Evolutionary conservation across 352 stramenopile genomes (phyloP).

Genomic region (Globisporangium ultimum): DNA sequence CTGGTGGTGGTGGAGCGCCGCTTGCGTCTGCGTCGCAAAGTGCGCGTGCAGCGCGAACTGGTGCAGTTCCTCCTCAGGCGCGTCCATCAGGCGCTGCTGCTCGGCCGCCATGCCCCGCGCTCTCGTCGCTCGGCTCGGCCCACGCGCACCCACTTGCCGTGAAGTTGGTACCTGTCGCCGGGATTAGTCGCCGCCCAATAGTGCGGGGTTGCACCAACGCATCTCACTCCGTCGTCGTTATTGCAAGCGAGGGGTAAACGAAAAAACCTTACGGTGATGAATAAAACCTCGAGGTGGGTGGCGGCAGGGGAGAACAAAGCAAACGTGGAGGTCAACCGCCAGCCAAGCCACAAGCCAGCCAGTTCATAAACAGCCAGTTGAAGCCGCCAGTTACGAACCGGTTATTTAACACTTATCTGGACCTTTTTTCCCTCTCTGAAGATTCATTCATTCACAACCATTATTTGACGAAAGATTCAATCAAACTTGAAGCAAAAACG

Average conservation of each 20-base stretch:
- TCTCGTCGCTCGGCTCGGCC: too few relatives aligned
- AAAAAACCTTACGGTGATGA: too few relatives aligned
- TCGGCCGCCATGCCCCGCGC: constrained; percentile 3
- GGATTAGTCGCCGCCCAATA: constrained; percentile 27
- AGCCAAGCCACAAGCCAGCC: not conserved
- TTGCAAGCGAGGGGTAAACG: not conserved
- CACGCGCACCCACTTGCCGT: constrained; percentile 16
- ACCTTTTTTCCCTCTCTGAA: too few relatives aligned
- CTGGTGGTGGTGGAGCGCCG: constrained; percentile 3
- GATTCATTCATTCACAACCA: too few relatives aligned
- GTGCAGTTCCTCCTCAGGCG: constrained; percentile 40
- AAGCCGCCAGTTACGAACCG: too few relatives aligned
- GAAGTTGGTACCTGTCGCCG: constrained; percentile 21
- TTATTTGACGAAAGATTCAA: too few relatives aligned
- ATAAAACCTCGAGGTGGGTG: not conserved
- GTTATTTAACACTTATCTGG: too few relatives aligned
- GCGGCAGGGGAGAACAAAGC: not conserved
- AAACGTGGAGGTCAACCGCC: too few relatives aligned
- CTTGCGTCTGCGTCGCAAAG: constrained; percentile 5
- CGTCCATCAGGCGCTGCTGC: constrained; percentile 10
- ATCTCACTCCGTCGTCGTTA: not conserved
- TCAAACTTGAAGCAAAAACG: too few relatives aligned
- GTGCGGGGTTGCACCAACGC: constrained; percentile 32
- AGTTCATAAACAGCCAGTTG: constrained; percentile 1
- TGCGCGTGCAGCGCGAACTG: constrained; percentile 32